These are phyloP conservation scores for Nadsonia fulvescens DNA, from an alignment of 805 yeast genomes.

Conservation along the genomic window DNA sequence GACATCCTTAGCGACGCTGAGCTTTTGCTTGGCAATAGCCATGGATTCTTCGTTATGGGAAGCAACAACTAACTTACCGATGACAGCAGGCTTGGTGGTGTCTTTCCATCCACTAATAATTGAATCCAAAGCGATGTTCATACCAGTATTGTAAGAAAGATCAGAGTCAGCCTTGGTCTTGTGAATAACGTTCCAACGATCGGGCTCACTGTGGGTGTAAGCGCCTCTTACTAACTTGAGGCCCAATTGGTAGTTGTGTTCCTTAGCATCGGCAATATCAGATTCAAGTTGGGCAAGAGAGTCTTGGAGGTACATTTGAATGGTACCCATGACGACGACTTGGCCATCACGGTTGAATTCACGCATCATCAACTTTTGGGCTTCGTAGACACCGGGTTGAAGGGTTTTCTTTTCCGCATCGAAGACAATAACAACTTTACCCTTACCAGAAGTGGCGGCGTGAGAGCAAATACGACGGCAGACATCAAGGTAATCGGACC, in stretches of 20 bases:
- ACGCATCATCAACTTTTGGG: constrained; percentile 65
- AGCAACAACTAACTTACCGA: constrained; percentile 54
- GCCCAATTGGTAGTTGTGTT: constrained; percentile 52
- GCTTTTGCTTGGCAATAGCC: constrained; percentile 42
- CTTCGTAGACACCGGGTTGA: constrained; percentile 80
- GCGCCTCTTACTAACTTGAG: constrained; percentile 91
- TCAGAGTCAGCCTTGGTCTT: constrained; percentile 70
- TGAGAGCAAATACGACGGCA: constrained; percentile 47
- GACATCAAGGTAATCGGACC: constrained; percentile 43
- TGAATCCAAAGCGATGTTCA: constrained; percentile 40
- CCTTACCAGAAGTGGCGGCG: constrained; percentile 22
- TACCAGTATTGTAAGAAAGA: constrained; percentile 51
- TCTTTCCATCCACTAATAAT: constrained; percentile 27
- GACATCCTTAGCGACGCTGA: constrained; percentile 17
- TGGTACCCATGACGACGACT: constrained; percentile 70
- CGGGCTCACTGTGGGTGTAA: constrained; percentile 74
- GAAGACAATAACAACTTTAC: constrained; percentile 42
- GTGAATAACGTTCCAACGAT: constrained; percentile 51
- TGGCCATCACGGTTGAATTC: constrained; percentile 49
- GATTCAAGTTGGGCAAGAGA: constrained; percentile 39
- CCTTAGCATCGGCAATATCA: constrained; percentile 49
- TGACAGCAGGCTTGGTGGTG: constrained; percentile 38
- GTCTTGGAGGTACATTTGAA: constrained; percentile 78
- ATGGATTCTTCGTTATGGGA: constrained; percentile 77
- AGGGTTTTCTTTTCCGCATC: constrained; percentile 86